Conservation (phyloP, 768 basidiomycete genomes). For the Leucosporidium creatinivorum region DNA sequence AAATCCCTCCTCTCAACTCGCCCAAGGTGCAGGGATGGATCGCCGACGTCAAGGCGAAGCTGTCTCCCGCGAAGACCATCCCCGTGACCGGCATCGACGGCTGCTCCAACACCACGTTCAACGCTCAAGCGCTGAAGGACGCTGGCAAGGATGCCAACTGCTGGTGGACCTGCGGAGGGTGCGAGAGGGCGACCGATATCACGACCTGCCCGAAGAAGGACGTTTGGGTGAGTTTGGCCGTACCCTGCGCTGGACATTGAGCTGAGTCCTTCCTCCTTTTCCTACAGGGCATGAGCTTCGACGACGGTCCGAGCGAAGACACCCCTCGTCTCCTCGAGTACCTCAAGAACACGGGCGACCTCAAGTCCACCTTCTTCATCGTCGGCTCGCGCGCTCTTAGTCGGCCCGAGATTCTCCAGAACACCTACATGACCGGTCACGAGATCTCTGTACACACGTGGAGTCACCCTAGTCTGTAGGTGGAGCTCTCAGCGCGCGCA, state of each 20-base stretch:
- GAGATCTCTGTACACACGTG: conserved; percentile 67
- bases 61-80: conserved; percentile 64
- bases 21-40: conserved; percentile 63
- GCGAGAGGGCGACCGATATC: conserved; percentile 61
- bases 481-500: neutral
- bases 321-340: conserved; percentile 68
- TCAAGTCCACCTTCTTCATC: conserved; percentile 79
- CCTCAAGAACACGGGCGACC: conserved; percentile 51
- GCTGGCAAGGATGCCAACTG: conserved; percentile 56
- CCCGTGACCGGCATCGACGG: conserved; percentile 58
- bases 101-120: conserved; percentile 54
- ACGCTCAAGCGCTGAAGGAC: conserved; percentile 44
- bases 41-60: conserved; percentile 57
- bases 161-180: conserved; percentile 87
- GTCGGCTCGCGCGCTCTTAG: conserved; percentile 77
- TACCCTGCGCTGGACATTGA: neutral
- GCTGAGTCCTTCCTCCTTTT: no score
- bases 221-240: conserved; percentile 49
- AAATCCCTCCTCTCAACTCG: conserved; percentile 55
- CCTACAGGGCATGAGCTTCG: conserved; percentile 48
- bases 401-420: conserved; percentile 60
- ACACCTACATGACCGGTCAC: conserved; percentile 68
- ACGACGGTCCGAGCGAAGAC: conserved; percentile 73
- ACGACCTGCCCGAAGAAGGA: conserved; percentile 62
- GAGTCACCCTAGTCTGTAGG: conserved; percentile 54